Conservation (phyloP, 2,329 filamentous ascomycete genomes). For the Rasamsonia emersonii region DNA sequence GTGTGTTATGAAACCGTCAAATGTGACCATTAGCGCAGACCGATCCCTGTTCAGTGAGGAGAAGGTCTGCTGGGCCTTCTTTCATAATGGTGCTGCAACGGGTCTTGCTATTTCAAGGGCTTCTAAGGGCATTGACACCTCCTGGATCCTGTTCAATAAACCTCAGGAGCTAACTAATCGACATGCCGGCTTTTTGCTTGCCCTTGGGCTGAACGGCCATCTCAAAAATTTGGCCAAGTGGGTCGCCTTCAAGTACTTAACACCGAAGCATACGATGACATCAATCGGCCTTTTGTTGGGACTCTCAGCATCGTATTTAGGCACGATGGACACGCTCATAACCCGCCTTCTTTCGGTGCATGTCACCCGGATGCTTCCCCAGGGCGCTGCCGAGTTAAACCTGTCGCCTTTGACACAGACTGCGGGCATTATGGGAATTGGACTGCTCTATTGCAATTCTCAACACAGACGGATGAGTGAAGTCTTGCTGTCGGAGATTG, state of each 20-base stretch:
- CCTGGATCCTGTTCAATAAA: conserved; percentile 98
- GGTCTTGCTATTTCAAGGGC: conserved; percentile 83
- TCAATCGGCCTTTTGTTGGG: conserved; percentile 92
- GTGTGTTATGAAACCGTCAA: conserved; percentile 83
- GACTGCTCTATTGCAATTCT: conserved; percentile 84
- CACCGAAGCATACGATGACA: conserved; percentile 98
- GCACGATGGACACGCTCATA: conserved; percentile 94
- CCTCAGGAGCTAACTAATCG: conserved; percentile 85
- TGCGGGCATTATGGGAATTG: conserved; percentile 94
- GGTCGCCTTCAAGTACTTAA: conserved; percentile 99
- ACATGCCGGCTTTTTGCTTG: conserved; percentile 90
- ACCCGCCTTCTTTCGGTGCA: conserved; percentile 91
- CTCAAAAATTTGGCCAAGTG: conserved; percentile 92
- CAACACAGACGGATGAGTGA: conserved; percentile 98
- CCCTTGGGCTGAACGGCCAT: conserved; percentile 87
- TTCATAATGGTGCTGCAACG: conserved; percentile 90
- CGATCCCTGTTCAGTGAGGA: conserved; percentile 83
- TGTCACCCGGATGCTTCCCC: conserved; percentile 86
- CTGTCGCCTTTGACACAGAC: conserved; percentile 89
- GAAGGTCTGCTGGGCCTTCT: conserved; percentile 97
- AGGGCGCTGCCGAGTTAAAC: conserved; percentile 88
- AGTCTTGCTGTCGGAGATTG: conserved; percentile 96
- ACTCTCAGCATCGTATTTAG: conserved; percentile 84
- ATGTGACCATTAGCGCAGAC: conserved; percentile 89
- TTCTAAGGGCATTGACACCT: conserved; percentile 91